These are phyloP conservation scores for Homolaphlyctis polyrhiza DNA, from an alignment of 371 early-diverging fungal species.

Conservation along the genomic window DNA sequence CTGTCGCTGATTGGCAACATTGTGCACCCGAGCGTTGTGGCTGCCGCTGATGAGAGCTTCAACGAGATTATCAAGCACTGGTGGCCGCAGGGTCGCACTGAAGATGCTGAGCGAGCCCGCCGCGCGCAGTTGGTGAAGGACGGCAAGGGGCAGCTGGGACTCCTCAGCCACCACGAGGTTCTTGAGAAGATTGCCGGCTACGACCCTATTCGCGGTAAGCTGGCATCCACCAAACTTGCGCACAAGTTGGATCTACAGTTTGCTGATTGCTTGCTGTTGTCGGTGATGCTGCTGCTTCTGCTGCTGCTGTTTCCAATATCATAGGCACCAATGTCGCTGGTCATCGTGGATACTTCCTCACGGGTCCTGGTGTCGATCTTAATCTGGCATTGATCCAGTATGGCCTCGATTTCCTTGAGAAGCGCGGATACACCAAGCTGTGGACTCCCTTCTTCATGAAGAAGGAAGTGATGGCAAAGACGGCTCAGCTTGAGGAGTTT, in stretches of 20 bases:
- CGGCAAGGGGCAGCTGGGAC: constrained; percentile 41
- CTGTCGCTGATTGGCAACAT: constrained; percentile 89
- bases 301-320: background rate
- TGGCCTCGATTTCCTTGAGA: constrained; percentile 92
- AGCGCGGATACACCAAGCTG: constrained; percentile 87
- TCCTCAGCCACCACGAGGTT: constrained; percentile 92
- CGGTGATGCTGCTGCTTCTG: too few species aligned
- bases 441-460: constrained; percentile 99
- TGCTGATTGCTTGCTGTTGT: background rate
- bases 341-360: constrained; percentile 99
- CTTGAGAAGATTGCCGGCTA: constrained; percentile 87
- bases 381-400: constrained; percentile 96
- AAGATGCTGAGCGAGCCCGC: constrained; percentile 25
- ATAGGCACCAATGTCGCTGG: constrained; percentile 92
- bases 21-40: constrained; percentile 90
- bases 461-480: constrained; percentile 96
- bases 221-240: background rate
- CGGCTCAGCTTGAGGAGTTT: constrained; percentile 98
- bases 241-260: background rate
- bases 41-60: constrained; percentile 75
- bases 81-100: constrained; percentile 45
- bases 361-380: constrained; percentile 92
- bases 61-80: constrained; percentile 34
- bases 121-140: constrained; percentile 28
- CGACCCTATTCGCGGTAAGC: constrained; percentile 82